phyloP scores from a whole-genome alignment of 495 filamentous ascomycete species.

The Bathelium albidoporum region DNA sequence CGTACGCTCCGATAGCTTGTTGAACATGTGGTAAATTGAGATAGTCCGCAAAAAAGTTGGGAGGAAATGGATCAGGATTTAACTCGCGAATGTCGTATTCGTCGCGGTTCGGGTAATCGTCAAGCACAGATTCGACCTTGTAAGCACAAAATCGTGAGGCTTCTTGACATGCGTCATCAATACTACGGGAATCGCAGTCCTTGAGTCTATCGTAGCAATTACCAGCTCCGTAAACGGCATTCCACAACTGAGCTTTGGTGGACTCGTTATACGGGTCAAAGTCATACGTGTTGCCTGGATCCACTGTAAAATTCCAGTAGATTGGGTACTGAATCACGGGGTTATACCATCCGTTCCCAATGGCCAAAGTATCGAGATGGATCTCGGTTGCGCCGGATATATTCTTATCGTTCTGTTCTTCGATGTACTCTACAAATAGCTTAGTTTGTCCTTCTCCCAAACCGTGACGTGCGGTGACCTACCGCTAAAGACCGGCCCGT shows the following conservation, averaged over 20 bases:
- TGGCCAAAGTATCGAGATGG: slow-evolving; percentile 45
- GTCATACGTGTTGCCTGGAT: slow-evolving; percentile 50
- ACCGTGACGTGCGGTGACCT: not conserved
- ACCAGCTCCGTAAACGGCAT: slow-evolving; percentile 49
- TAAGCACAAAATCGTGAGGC: slow-evolving; percentile 46
- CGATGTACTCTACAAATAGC: slow-evolving; percentile 38
- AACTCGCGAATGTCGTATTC: slow-evolving; percentile 54
- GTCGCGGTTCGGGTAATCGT: slow-evolving; percentile 42
- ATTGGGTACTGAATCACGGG: slow-evolving; percentile 51
- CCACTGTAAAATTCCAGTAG: slow-evolving; percentile 53
- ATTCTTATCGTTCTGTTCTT: slow-evolving; percentile 52
- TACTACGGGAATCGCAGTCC: slow-evolving; percentile 37
- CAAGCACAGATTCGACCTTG: slow-evolving; percentile 44
- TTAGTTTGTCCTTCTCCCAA: not conserved
- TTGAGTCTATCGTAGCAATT: slow-evolving; percentile 53
- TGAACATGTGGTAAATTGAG: slow-evolving; percentile 48
- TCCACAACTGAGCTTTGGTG: slow-evolving; percentile 39
- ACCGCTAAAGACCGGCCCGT: slow-evolving; percentile 53
- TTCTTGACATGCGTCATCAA: slow-evolving; percentile 38
- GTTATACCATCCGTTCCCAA: slow-evolving; percentile 51
- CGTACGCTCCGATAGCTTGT: slow-evolving; percentile 47
- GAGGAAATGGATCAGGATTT: slow-evolving; percentile 50
- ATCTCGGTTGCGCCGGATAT: slow-evolving; percentile 38
- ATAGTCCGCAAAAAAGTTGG: slow-evolving; percentile 47
- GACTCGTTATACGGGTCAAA: slow-evolving; percentile 29